These are phyloP conservation scores for Metarhizium brunneum DNA, from an alignment of 2,329 filamentous ascomycete genomes.

Conservation along the genomic window DNA sequence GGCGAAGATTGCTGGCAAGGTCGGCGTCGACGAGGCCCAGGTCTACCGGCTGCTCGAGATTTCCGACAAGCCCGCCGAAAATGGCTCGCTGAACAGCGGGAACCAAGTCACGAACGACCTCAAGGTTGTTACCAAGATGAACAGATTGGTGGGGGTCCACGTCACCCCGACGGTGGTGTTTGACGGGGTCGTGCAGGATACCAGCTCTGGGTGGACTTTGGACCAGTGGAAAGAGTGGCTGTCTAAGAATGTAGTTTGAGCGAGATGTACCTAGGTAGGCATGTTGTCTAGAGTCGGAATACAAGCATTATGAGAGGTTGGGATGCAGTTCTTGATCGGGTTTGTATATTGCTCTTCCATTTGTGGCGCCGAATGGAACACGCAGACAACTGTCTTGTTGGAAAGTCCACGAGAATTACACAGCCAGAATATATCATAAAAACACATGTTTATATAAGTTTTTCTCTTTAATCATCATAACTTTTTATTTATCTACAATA, in stretches of 20 bases:
- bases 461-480: too few species aligned
- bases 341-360: too few species aligned
- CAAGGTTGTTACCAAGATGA: slow-evolving; percentile 74
- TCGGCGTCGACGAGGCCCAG: slow-evolving; percentile 61
- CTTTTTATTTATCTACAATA: too few species aligned
- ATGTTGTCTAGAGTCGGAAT: too few species aligned
- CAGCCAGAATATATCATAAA: too few species aligned
- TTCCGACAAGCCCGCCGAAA: slow-evolving; percentile 53
- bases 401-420: too few species aligned
- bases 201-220: slow-evolving; percentile 68
- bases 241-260: slow-evolving; percentile 41
- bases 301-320: too few species aligned
- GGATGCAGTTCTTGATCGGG: background rate
- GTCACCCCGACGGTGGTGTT: slow-evolving; percentile 87
- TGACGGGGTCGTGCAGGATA: slow-evolving; percentile 74
- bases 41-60: slow-evolving; percentile 64
- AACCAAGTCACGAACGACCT: slow-evolving; percentile 79
- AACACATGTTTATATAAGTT: too few species aligned
- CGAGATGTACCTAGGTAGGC: too few species aligned
- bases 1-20: slow-evolving; percentile 59
- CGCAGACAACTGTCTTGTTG: too few species aligned
- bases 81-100: slow-evolving; percentile 65
- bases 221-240: slow-evolving; percentile 85
- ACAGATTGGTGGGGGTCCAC: slow-evolving; percentile 73
- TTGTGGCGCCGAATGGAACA: too few species aligned